A percentile compares a stretch with the other conserved stretches of the same genome.
Evolutionary conservation across 257 asterid species (phyloP).

Genomic region (Avicennia marina): DNA sequence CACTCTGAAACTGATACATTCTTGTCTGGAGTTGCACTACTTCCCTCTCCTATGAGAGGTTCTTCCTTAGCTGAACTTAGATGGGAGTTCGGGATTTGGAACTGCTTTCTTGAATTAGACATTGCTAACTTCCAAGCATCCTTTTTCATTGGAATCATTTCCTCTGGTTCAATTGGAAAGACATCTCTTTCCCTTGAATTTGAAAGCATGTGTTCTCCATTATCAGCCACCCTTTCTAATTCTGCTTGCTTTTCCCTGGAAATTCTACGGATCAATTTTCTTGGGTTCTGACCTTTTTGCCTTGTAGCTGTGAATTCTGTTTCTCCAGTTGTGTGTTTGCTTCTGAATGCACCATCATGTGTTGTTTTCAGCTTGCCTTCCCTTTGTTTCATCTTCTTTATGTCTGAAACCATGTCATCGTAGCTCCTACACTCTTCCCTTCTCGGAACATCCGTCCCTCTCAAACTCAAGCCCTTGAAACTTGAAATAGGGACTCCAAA

Average conservation of each 20-base stretch:
- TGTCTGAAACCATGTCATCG: conserved; percentile 34
- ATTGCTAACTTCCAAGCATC: conserved; percentile 2
- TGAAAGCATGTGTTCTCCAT: not conserved
- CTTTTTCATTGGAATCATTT: conserved; percentile 6
- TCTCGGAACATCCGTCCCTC: conserved; percentile 5
- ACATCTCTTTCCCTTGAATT: conserved; percentile 26
- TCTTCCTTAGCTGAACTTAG: not conserved
- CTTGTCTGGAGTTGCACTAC: no score
- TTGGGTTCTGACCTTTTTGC: conserved; percentile 13
- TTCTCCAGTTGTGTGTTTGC: conserved; percentile 2
- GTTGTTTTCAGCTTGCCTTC: conserved; percentile 7
- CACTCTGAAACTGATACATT: conserved; percentile 1
- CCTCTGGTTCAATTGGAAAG: conserved; percentile 27
- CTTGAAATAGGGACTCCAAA: conserved; percentile 23
- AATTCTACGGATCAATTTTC: conserved; percentile 2
- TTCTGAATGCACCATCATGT: conserved; percentile 17
- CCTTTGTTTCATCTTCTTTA: conserved; percentile 26
- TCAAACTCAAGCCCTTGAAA: conserved; percentile 11
- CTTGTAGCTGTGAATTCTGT: no score
- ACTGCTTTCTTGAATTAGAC: conserved; percentile 4
- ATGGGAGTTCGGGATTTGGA: not conserved
- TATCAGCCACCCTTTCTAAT: not conserved
- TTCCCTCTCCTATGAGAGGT: no score
- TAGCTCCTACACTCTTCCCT: conserved; percentile 22
- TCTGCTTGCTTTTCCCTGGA: conserved; percentile 19